Evolutionary conservation across 2,329 filamentous ascomycete species (phyloP).

Genomic region (Leptographium procerum): DNA sequence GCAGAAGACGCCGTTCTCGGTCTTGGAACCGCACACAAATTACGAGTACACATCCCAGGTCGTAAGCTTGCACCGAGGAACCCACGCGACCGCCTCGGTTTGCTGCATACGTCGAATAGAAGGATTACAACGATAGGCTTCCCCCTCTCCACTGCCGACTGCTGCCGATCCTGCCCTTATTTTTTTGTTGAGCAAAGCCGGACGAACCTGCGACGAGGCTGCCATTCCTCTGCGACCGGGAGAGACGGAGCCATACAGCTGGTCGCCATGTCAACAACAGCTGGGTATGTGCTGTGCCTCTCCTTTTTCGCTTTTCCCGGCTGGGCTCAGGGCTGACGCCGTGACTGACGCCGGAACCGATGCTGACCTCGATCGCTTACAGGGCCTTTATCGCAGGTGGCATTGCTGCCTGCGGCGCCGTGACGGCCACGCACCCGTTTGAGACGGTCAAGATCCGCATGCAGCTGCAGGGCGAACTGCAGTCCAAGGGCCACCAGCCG

Average conservation of each 20-base stretch:
- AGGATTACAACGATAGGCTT: not conserved
- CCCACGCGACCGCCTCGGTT: not conserved
- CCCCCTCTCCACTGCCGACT: not conserved
- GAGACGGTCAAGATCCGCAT: conserved; percentile 98
- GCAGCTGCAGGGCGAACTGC: conserved; percentile 92
- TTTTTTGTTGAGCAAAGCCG: not conserved
- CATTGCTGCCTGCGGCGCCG: conserved; percentile 91
- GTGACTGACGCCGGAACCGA: not conserved
- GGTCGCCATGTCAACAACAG: conserved; percentile 11
- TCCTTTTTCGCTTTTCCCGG: not conserved
- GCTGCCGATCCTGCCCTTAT: not conserved
- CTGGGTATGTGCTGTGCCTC: conserved; percentile 5
- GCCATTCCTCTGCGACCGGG: not conserved
- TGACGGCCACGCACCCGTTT: conserved; percentile 95
- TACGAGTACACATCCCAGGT: not conserved
- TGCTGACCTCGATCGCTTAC: not conserved
- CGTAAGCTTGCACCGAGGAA: no score
- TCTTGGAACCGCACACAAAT: not conserved
- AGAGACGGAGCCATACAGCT: not conserved
- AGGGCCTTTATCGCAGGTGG: conserved; percentile 91
- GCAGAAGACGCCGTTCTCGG: not conserved
- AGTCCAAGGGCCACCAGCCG: conserved; percentile 72
- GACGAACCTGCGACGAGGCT: not conserved
- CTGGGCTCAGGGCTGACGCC: not conserved
- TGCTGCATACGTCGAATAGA: not conserved